Conservation (phyloP, 2,329 filamentous ascomycete genomes). For the Akanthomyces muscarius region DNA sequence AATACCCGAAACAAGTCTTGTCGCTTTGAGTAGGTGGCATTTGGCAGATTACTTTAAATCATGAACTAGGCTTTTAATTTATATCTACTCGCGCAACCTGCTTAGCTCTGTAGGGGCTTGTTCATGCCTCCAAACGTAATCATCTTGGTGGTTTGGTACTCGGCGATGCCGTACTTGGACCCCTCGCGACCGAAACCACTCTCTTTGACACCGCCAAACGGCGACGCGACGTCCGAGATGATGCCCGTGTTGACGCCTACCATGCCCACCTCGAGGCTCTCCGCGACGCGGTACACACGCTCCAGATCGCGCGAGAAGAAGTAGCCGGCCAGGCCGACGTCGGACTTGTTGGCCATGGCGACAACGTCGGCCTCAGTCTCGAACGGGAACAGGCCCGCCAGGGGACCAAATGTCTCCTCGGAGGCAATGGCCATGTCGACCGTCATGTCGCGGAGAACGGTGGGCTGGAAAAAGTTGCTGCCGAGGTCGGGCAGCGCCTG, state of each 20-base stretch:
- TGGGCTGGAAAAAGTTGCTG: constrained; percentile 83
- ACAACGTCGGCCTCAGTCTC: constrained; percentile 86
- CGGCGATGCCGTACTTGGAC: constrained; percentile 70
- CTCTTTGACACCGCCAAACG: constrained; percentile 79
- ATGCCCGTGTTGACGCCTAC: constrained; percentile 77
- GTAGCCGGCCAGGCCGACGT: constrained; percentile 90
- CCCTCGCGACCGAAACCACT: constrained; percentile 79
- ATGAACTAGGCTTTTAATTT: not conserved
- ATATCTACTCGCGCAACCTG: not conserved
- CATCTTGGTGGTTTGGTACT: constrained; percentile 73
- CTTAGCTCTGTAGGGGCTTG: constrained; percentile 47
- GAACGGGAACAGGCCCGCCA: constrained; percentile 86
- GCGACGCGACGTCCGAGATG: constrained; percentile 54
- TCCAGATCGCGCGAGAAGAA: constrained; percentile 72
- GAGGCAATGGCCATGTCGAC: constrained; percentile 75
- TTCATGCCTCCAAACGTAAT: constrained; percentile 51
- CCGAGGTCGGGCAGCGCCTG: constrained; percentile 70
- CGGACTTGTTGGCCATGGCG: constrained; percentile 70
- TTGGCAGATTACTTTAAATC: not conserved
- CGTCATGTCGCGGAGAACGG: constrained; percentile 83
- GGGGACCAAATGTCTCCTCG: constrained; percentile 95
- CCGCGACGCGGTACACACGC: constrained; percentile 58
- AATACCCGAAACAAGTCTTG: not conserved
- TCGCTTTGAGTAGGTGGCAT: not conserved
- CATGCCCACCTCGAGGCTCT: constrained; percentile 79